Evolutionary conservation across 2,329 filamentous ascomycete genomes (phyloP).

Genomic region (Talaromyces rugulosus): DNA sequence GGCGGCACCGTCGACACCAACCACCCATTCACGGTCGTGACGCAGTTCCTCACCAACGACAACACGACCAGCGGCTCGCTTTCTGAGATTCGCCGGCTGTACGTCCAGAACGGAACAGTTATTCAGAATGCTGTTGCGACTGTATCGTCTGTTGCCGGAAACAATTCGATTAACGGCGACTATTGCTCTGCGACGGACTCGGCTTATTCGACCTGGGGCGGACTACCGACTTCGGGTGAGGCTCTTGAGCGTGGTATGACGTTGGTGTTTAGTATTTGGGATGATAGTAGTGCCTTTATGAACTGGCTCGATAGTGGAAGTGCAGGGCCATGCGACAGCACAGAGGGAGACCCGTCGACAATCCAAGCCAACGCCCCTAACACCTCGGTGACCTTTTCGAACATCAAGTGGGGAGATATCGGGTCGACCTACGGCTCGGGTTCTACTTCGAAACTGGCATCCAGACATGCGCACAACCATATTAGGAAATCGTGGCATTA

Average conservation of each 20-base stretch:
- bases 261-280: conserved; percentile 58
- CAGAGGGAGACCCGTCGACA: conserved; percentile 47
- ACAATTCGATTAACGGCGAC: conserved; percentile 49
- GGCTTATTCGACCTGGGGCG: conserved; percentile 54
- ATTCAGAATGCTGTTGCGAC: conserved; percentile 53
- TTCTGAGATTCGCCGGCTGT: conserved; percentile 60
- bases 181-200: conserved; percentile 55
- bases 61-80: conserved; percentile 50
- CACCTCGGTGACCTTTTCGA: conserved; percentile 54
- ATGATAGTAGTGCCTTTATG: conserved; percentile 66
- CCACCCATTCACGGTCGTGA: conserved; percentile 61
- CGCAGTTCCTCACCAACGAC: conserved; percentile 58
- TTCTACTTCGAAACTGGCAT: not conserved
- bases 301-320: conserved; percentile 69
- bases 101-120: conserved; percentile 59
- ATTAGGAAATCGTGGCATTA: not conserved
- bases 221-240: conserved; percentile 51
- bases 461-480: not conserved
- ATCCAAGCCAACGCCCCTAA: conserved; percentile 27
- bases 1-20: conserved; percentile 57
- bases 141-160: conserved; percentile 46
- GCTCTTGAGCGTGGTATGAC: conserved; percentile 59
- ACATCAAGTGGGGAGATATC: conserved; percentile 58
- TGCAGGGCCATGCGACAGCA: conserved; percentile 55
- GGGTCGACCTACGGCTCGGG: conserved; percentile 43